Evolutionary conservation across 2,329 filamentous ascomycete genomes (phyloP), one percentile per base, ranked within the genome.

Genomic region (Escovopsis weberi): DNA sequence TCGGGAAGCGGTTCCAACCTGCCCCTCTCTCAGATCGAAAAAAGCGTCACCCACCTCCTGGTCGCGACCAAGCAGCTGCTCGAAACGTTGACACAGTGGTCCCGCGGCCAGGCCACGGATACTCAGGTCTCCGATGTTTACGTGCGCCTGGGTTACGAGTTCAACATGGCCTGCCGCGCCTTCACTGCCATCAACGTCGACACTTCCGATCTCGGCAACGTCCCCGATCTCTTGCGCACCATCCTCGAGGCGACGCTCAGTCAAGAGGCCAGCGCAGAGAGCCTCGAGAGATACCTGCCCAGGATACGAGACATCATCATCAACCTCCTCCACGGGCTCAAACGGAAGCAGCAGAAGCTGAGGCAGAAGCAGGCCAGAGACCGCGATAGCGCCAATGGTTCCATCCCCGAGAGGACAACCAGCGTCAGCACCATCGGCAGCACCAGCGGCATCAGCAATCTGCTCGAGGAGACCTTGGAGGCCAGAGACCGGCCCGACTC

Each of bases 241-340:
- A 96, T 98, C 44, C 74, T 98, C 43, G 91, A 98, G 62, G 85
- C 94, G 44, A 98, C 91, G 1, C 72, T 98, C 33, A 96, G 89
- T 61, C 91, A 98, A 58, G 88, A 96, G 64, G 91, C 91, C 5
- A 95, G 85, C 52, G 80, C 88, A 40, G 82, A 93, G 58, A 95
- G 88, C 60, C 71, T 98, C 47, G 91, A 98, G 60, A 84, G 83
- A 59, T 98, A 94, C 60, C 69, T 98, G 30, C 91, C 91, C 1
- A 78, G 84, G 45, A 98, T 98, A 60, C 80, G 91, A 53, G 91
- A 98, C 61, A 98, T 98, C 55, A 98, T 98, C 58, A 96, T 98
- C 62, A 95, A 94, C 58, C 70, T 98, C 28, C 74, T 98, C 8
- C 91, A 98, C 59, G 91, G 91, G 2, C 66, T 98, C 49, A 98